Conservation (phyloP, 2,329 filamentous ascomycete species). For the Escovopsis sp. region DNA sequence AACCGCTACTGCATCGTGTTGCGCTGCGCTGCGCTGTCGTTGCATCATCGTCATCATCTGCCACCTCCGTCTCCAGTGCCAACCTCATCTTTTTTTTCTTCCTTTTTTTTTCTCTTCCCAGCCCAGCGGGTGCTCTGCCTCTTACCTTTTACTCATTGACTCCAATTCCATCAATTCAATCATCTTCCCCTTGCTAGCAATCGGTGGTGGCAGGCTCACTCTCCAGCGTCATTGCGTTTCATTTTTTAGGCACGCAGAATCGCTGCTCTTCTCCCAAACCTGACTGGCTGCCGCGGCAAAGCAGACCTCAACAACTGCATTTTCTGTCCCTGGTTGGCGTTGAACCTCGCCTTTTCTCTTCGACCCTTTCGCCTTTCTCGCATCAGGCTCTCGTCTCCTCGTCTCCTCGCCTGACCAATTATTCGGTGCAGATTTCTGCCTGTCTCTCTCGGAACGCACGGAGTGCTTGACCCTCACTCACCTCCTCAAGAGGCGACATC, state of each 20-base stretch:
- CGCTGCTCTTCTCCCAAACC: not conserved
- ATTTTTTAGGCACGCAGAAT: not conserved
- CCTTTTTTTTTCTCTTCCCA: not conserved
- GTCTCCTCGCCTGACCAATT: too few species aligned
- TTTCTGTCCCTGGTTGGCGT: constrained; percentile 4
- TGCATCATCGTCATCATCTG: not conserved
- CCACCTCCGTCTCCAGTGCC: not conserved
- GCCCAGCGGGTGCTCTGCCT: not conserved
- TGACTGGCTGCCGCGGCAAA: constrained; percentile 6
- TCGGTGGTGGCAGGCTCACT: not conserved
- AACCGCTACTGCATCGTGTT: not conserved
- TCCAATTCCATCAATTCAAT: too few species aligned
- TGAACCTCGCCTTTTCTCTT: constrained; percentile 3
- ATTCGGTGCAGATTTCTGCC: too few species aligned
- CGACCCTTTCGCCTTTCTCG: constrained; percentile 10
- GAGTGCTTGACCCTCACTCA: too few species aligned
- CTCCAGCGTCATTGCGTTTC: not conserved
- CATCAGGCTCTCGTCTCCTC: not conserved
- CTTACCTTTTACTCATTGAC: too few species aligned
- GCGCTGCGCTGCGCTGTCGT: not conserved
- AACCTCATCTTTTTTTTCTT: not conserved
- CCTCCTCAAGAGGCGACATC: constrained; percentile 11
- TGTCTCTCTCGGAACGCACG: too few species aligned
- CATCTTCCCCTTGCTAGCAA: not conserved
- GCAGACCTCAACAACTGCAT: not conserved